Conservation (phyloP, 192 early-diverging fungal species). For the Linnemannia hyalina region DNA sequence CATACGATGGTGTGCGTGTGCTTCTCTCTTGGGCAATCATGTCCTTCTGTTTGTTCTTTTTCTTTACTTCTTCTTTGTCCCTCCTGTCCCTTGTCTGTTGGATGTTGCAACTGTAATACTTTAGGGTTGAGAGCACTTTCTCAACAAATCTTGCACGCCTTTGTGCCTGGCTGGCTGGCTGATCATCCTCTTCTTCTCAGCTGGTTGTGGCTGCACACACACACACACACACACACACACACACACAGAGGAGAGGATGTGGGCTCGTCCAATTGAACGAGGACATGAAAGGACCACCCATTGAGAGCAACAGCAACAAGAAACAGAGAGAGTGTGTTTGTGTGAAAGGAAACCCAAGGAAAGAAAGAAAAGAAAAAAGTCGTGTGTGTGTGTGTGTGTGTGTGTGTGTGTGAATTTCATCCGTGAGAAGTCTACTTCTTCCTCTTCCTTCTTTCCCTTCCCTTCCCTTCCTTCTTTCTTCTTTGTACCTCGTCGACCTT, state of each 20-base stretch:
- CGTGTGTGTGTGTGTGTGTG: neutral
- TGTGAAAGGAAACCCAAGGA: neutral
- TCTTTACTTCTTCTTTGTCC: no score
- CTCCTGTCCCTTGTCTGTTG: neutral
- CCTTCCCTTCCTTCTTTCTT: neutral
- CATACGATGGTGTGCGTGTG: constrained; percentile 8
- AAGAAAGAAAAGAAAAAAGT: neutral
- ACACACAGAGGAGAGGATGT: neutral
- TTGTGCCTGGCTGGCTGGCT: neutral
- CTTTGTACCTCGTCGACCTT: neutral
- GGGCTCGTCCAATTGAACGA: constrained; percentile 2
- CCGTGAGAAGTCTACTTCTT: constrained; percentile 4
- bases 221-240: neutral
- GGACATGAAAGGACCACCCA: neutral
- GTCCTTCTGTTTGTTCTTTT: neutral
- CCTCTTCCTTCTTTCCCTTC: neutral
- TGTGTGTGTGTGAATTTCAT: constrained; percentile 1
- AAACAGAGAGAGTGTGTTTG: neutral
- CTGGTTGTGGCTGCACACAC: neutral
- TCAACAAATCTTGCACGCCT: neutral
- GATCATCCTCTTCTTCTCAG: neutral
- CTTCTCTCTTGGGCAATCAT: neutral
- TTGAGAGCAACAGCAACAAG: neutral
- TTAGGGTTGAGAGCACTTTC: constrained; percentile 3
- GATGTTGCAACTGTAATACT: neutral